Evolutionary conservation across 2,329 filamentous ascomycete genomes (phyloP).

Genomic region (Ceratocystis variospora): DNA sequence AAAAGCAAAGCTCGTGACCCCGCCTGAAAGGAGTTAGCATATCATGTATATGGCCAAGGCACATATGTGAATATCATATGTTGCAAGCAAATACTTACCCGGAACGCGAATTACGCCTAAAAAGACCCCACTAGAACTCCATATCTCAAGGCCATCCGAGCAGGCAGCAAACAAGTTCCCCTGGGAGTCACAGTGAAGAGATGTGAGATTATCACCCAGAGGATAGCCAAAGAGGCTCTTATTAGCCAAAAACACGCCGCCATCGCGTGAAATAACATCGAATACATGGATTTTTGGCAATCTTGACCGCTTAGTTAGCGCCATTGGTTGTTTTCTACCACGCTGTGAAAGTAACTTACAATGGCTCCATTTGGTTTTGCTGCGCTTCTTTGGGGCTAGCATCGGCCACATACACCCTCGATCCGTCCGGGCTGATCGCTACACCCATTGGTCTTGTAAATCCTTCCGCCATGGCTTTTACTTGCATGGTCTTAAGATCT

Average conservation of each 20-base stretch:
- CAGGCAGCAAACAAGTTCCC: slow-evolving; percentile 39
- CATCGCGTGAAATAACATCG: slow-evolving; percentile 24
- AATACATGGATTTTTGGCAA: slow-evolving; percentile 27
- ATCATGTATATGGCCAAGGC: neutral
- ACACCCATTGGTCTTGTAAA: slow-evolving; percentile 36
- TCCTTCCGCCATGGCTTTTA: slow-evolving; percentile 35
- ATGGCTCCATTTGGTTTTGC: neutral
- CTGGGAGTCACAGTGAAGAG: slow-evolving; percentile 33
- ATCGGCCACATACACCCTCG: slow-evolving; percentile 34
- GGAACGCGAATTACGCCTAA: slow-evolving; percentile 33
- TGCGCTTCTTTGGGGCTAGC: slow-evolving; percentile 22
- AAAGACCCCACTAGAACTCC: slow-evolving; percentile 33
- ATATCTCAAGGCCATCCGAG: slow-evolving; percentile 37
- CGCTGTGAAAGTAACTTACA: neutral
- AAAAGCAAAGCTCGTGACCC: slow-evolving; percentile 17
- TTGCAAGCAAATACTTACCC: slow-evolving; percentile 22
- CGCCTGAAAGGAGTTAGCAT: slow-evolving; percentile 13
- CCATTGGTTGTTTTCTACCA: neutral
- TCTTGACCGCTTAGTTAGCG: neutral
- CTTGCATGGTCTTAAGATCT: slow-evolving; percentile 28
- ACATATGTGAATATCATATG: neutral
- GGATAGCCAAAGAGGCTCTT: slow-evolving; percentile 38
- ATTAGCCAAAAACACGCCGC: slow-evolving; percentile 32
- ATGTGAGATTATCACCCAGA: slow-evolving; percentile 34
- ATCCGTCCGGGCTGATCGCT: slow-evolving; percentile 34